Evolutionary conservation across 2,329 filamentous ascomycete species (phyloP).

Genomic region (Emergomyces orientalis): DNA sequence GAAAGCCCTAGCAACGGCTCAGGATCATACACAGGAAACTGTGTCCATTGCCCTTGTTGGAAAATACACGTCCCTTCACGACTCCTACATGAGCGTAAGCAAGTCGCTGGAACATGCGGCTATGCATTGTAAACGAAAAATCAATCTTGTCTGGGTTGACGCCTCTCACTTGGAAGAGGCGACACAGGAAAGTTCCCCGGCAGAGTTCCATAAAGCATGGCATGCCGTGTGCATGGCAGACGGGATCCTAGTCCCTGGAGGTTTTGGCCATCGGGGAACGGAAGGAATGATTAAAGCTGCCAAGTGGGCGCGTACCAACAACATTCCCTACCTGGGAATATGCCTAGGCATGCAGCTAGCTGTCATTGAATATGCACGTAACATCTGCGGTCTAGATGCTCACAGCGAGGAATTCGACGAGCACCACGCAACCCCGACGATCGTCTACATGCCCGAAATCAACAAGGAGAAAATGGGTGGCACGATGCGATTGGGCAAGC

Average conservation of each 20-base stretch:
- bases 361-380: constrained; percentile 77
- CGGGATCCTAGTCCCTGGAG: constrained; percentile 51
- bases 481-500: constrained; percentile 75
- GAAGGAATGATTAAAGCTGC: constrained; percentile 84
- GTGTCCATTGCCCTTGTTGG: constrained; percentile 82
- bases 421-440: constrained; percentile 54
- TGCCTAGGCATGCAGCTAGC: constrained; percentile 91
- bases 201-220: constrained; percentile 79
- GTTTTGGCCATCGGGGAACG: constrained; percentile 72
- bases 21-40: constrained; percentile 56
- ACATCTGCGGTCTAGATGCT: constrained; percentile 57
- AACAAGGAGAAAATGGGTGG: constrained; percentile 68
- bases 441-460: constrained; percentile 90
- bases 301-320: constrained; percentile 77
- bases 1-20: constrained; percentile 59
- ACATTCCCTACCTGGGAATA: constrained; percentile 75
- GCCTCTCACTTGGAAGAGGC: constrained; percentile 69
- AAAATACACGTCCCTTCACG: constrained; percentile 78
- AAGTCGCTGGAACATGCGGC: constrained; percentile 87
- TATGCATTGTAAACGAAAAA: constrained; percentile 72
- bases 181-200: constrained; percentile 53
- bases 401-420: constrained; percentile 49
- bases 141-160: constrained; percentile 78
- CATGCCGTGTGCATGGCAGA: constrained; percentile 61
- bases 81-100: constrained; percentile 74